phyloP scores from a whole-genome alignment of 1,284 basidiomycete genomes.

The Fomitiporia mediterranea region DNA sequence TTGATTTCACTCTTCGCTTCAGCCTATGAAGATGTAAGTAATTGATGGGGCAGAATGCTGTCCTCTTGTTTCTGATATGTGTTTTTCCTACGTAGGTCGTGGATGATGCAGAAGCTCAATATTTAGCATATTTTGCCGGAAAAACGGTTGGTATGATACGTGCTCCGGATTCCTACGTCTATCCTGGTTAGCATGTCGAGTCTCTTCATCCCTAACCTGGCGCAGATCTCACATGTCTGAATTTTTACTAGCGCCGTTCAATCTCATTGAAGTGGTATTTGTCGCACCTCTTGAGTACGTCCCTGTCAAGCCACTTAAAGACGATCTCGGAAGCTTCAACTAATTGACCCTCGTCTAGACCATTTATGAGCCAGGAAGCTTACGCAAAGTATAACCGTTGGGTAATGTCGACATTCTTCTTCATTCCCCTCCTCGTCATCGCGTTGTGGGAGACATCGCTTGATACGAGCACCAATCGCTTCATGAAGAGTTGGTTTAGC shows the following conservation, averaged over 20 bases:
- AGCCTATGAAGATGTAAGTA: constrained; percentile 81
- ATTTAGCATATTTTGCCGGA: constrained; percentile 82
- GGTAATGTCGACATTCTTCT: constrained; percentile 78
- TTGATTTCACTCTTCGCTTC: constrained; percentile 93
- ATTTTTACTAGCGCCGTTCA: constrained; percentile 50
- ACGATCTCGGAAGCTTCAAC: no score
- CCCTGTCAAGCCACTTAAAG: background rate
- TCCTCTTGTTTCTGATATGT: background rate
- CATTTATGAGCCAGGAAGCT: constrained; percentile 39
- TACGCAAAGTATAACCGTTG: constrained; percentile 73
- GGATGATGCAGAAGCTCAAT: constrained; percentile 69
- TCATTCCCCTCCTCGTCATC: constrained; percentile 69
- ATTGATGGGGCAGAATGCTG: constrained; percentile 10
- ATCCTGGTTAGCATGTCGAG: constrained; percentile 43
- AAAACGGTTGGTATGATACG: constrained; percentile 82
- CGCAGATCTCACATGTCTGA: constrained; percentile 7
- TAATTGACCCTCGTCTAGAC: constrained; percentile 32
- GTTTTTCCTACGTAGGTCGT: constrained; percentile 41
- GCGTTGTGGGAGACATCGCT: constrained; percentile 72
- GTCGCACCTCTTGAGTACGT: constrained; percentile 83
- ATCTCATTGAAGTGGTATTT: constrained; percentile 78
- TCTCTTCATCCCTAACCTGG: constrained; percentile 41
- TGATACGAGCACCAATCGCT: constrained; percentile 45
- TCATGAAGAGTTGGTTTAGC: constrained; percentile 66
- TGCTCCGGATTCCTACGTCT: constrained; percentile 75